A percentile compares a stretch with the other conserved stretches of the same genome.
phyloP scores from a whole-genome alignment of 768 basidiomycete species.

The Suillus subalutaceus region DNA sequence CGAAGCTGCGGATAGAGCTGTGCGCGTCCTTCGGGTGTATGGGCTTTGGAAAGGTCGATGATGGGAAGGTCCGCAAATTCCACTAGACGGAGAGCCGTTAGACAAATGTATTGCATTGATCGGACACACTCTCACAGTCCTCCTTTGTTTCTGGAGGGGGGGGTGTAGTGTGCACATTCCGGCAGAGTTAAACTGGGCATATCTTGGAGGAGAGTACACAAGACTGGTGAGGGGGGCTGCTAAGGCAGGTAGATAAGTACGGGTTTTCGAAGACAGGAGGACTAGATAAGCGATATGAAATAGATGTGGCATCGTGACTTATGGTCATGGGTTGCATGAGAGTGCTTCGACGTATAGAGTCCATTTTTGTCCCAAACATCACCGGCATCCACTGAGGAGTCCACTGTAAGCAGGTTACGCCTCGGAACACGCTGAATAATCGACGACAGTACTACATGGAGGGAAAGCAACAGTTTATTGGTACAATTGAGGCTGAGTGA shows the following conservation, averaged over 20 bases:
- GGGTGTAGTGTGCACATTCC: constrained; percentile 33
- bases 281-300: not conserved
- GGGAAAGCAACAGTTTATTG: too few species aligned
- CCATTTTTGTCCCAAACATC: not conserved
- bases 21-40: constrained; percentile 34
- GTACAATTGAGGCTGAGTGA: too few species aligned
- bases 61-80: constrained; percentile 39
- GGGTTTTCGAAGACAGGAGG: too few species aligned
- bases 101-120: too few species aligned
- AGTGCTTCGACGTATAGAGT: not conserved
- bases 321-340: not conserved
- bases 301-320: not conserved
- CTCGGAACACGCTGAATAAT: too few species aligned
- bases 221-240: not conserved
- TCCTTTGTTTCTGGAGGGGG: constrained; percentile 33
- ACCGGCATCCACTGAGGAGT: too few species aligned
- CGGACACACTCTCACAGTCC: constrained; percentile 30
- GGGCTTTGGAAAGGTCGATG: constrained; percentile 36
- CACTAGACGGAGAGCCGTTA: constrained; percentile 22
- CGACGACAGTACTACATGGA: not conserved
- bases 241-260: not conserved
- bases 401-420: too few species aligned
- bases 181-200: constrained; percentile 29
- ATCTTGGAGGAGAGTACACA: not conserved
- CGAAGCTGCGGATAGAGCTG: constrained; percentile 34